Conservation (phyloP, 2,329 filamentous ascomycete species). For the Pezicula carpinea region DNA sequence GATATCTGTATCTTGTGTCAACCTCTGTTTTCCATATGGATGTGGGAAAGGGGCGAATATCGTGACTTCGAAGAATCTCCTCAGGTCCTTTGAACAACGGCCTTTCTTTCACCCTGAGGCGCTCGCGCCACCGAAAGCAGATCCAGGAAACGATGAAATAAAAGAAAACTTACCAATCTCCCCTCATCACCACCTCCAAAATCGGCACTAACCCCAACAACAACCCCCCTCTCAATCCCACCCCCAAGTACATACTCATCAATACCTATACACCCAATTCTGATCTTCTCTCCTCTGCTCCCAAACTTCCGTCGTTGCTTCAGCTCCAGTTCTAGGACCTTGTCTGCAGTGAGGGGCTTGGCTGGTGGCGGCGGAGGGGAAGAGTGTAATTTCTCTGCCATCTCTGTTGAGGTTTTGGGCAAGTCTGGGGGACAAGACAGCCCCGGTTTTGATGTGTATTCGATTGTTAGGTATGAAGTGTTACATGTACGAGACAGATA, state of each 20-base stretch:
- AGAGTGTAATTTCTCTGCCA: neutral
- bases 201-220: conserved; percentile 25
- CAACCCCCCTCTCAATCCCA: conserved; percentile 15
- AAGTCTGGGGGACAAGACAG: no score
- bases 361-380: conserved; percentile 9
- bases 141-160: no score
- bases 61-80: neutral
- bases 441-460: no score
- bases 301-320: conserved; percentile 10
- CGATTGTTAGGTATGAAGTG: no score
- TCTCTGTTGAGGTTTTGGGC: neutral
- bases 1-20: conserved; percentile 17
- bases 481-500: no score
- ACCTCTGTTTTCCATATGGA: neutral
- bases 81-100: neutral
- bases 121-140: no score
- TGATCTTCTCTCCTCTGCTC: conserved; percentile 15
- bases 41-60: neutral
- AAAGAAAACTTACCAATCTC: conserved; percentile 21
- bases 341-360: conserved; percentile 18
- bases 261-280: conserved; percentile 20
- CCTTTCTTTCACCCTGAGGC: no score
- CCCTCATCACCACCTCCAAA: conserved; percentile 12
- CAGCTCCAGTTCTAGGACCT: conserved; percentile 19
- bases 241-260: conserved; percentile 23